These are phyloP conservation scores for Lipomyces anomalus DNA, from an alignment of 805 yeast genomes.

Conservation along the genomic window DNA sequence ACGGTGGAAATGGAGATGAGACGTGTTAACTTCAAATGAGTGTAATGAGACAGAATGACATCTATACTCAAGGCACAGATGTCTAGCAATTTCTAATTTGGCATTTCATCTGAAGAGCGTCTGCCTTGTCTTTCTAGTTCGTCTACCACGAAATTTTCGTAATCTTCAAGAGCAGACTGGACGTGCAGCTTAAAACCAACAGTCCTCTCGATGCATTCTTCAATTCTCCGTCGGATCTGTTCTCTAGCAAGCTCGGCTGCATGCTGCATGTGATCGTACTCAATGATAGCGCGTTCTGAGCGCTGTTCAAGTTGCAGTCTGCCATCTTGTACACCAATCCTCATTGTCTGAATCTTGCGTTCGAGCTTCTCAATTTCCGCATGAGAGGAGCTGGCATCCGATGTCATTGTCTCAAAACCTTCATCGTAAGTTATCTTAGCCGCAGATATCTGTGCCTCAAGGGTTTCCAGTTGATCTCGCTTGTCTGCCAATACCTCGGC, in stretches of 20 bases:
- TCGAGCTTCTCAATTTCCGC: conserved; percentile 64
- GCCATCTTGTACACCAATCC: conserved; percentile 46
- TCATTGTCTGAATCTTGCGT: conserved; percentile 48
- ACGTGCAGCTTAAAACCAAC: conserved; percentile 62
- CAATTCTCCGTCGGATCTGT: conserved; percentile 48
- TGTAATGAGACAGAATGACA: no score
- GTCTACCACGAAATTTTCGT: conserved; percentile 44
- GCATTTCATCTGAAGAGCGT: conserved; percentile 59
- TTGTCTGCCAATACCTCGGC: conserved; percentile 53
- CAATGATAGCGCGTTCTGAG: conserved; percentile 48
- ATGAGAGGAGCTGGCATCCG: conserved; percentile 48
- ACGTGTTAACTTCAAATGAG: no score
- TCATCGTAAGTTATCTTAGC: conserved; percentile 52
- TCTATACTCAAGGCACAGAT: no score
- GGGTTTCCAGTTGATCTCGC: conserved; percentile 49
- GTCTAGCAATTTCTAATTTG: no score
- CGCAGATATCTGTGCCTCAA: conserved; percentile 52
- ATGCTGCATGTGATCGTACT: conserved; percentile 45
- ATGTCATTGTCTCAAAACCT: conserved; percentile 48
- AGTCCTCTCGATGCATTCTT: conserved; percentile 52
- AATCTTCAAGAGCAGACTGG: conserved; percentile 57
- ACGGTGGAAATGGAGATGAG: no score
- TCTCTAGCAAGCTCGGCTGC: conserved; percentile 45
- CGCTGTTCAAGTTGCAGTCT: conserved; percentile 45
- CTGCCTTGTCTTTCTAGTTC: conserved; percentile 45